Conservation (phyloP, 1,139 yeast species). For the Yamadazyma taylorii region DNA sequence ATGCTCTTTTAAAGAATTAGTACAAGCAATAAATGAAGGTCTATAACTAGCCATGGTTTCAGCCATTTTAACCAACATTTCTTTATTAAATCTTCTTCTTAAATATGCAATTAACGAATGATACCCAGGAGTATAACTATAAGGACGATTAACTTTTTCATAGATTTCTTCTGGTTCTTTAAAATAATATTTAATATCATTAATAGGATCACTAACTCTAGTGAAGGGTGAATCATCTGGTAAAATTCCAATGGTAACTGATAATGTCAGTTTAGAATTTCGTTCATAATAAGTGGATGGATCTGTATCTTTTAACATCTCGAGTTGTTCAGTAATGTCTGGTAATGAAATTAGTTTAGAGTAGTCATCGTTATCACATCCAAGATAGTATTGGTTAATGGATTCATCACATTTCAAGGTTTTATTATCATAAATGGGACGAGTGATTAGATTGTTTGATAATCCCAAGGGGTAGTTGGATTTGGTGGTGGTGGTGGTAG, state of each 20-base stretch:
- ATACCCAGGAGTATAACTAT: conserved; percentile 87
- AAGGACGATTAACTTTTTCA: conserved; percentile 70
- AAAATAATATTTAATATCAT: conserved; percentile 28
- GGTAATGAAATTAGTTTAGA: conserved; percentile 47
- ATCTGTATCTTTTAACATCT: conserved; percentile 39
- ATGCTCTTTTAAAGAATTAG: conserved; percentile 82
- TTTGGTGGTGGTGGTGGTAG: neutral
- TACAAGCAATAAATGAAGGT: conserved; percentile 91
- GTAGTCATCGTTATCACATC: conserved; percentile 34
- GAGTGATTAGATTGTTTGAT: neutral
- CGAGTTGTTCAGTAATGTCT: conserved; percentile 52
- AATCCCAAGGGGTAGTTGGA: neutral
- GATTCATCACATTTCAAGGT: conserved; percentile 39
- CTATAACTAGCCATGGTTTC: conserved; percentile 86
- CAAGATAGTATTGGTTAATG: conserved; percentile 62
- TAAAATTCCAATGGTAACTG: conserved; percentile 54
- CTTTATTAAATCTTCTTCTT: conserved; percentile 65
- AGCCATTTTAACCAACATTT: conserved; percentile 78
- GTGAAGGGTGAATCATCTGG: conserved; percentile 38
- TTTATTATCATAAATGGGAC: conserved; percentile 4
- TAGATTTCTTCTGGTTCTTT: conserved; percentile 81
- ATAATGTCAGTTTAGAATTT: conserved; percentile 45
- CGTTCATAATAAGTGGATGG: conserved; percentile 43
- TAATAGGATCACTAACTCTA: conserved; percentile 19
- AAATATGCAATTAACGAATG: conserved; percentile 78